Evolutionary conservation across 2,329 filamentous ascomycete genomes (phyloP).

Genomic region (Hypoxylon sp.): DNA sequence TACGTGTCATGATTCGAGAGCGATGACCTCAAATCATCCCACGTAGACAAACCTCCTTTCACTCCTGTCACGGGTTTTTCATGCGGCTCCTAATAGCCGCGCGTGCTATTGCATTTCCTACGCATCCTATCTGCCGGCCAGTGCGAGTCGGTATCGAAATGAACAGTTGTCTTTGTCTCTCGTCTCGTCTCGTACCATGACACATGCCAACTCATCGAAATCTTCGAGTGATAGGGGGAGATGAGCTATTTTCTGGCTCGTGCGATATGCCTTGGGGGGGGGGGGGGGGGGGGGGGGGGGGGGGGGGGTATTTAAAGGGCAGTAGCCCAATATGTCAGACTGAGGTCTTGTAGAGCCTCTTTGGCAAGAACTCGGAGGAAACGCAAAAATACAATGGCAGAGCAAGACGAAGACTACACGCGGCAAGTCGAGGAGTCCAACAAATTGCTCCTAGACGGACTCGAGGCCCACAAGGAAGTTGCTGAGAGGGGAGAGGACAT

Average conservation of each 20-base stretch:
- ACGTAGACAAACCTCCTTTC: not conserved
- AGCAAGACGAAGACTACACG: slow-evolving; percentile 14
- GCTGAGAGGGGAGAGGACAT: slow-evolving; percentile 7
- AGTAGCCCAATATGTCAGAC: not conserved
- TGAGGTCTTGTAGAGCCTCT: not conserved
- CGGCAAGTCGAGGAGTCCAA: slow-evolving; percentile 13
- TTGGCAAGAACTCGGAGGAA: too few species aligned
- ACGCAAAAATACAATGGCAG: not conserved
- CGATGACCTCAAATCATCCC: not conserved
- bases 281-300: too few species aligned
- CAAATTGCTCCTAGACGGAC: slow-evolving; percentile 13
- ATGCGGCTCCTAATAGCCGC: not conserved
- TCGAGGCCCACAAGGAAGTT: slow-evolving; percentile 10
- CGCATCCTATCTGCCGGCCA: not conserved
- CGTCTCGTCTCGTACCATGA: not conserved
- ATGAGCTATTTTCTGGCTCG: not conserved
- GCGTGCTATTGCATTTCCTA: not conserved
- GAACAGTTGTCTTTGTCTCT: not conserved
- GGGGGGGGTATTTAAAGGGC: not conserved
- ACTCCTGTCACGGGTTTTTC: not conserved
- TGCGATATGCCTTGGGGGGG: not conserved
- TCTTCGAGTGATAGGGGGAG: not conserved
- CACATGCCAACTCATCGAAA: not conserved
- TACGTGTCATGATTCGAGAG: not conserved
- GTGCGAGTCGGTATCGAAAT: not conserved